A percentile compares a stretch with the other conserved stretches of the same genome.
Conservation (phyloP, 306 rosid genomes). For the Prunus armeniaca region DNA sequence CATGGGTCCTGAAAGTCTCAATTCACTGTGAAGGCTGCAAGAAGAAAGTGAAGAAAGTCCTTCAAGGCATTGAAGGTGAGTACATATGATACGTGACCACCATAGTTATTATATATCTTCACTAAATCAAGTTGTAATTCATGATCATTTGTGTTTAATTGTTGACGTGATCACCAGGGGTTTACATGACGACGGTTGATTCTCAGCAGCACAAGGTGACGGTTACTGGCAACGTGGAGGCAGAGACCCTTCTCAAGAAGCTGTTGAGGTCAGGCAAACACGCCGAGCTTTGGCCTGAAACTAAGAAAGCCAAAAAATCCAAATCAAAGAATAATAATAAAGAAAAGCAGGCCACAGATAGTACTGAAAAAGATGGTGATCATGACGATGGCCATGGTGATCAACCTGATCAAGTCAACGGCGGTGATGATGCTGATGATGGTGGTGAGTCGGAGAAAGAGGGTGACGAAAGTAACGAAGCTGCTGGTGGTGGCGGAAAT, state of each 20-base stretch:
- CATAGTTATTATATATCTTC: not conserved
- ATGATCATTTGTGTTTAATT: not conserved
- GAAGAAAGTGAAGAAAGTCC: conserved; percentile 81
- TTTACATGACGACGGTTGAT: conserved; percentile 64
- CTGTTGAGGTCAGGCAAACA: conserved; percentile 70
- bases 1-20: conserved; percentile 78
- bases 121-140: not conserved
- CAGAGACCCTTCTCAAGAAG: conserved; percentile 68
- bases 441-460: conserved; percentile 21
- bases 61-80: conserved; percentile 69
- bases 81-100: too few relatives aligned
- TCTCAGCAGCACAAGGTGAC: conserved; percentile 77
- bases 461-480: conserved; percentile 17
- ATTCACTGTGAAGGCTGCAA: conserved; percentile 95
- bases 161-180: conserved; percentile 43
- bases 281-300: conserved; percentile 72
- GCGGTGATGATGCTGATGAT: conserved; percentile 21
- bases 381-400: conserved; percentile 10
- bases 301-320: conserved; percentile 45
- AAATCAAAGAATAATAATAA: conserved; percentile 42
- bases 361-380: conserved; percentile 17
- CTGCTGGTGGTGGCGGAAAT: conserved; percentile 3
- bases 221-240: conserved; percentile 80
- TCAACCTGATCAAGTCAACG: not conserved
- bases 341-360: conserved; percentile 20